phyloP scores from a whole-genome alignment of 805 yeast genomes.

The Yarrowia deformans region DNA sequence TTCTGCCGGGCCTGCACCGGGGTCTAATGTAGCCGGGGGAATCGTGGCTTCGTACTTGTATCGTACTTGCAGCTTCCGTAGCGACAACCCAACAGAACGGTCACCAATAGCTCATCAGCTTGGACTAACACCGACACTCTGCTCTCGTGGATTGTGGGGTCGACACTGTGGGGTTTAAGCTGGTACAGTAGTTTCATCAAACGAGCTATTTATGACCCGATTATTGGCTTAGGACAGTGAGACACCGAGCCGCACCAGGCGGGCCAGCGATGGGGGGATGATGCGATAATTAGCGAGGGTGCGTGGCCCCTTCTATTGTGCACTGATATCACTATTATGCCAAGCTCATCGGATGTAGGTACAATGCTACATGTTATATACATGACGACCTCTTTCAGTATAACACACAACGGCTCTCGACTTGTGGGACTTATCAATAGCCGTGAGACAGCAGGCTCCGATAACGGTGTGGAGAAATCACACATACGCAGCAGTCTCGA shows the following conservation, averaged over 20 bases:
- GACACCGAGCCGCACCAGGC: slow-evolving; percentile 12
- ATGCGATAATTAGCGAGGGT: neutral
- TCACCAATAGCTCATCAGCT: neutral
- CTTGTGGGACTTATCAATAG: neutral
- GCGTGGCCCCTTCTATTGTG: too few relatives aligned
- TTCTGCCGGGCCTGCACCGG: slow-evolving; percentile 1
- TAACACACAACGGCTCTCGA: neutral
- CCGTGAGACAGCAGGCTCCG: neutral
- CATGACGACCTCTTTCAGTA: too few relatives aligned
- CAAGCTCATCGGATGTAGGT: slow-evolving; percentile 7
- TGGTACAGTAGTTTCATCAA: neutral
- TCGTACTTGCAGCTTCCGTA: neutral
- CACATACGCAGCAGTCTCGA: neutral
- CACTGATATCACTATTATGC: neutral
- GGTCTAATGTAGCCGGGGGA: slow-evolving; percentile 21
- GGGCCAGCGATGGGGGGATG: neutral
- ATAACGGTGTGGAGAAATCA: slow-evolving; percentile 14
- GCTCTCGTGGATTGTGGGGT: slow-evolving; percentile 6
- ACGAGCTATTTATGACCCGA: slow-evolving; percentile 7
- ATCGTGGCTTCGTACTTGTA: neutral
- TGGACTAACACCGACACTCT: too few relatives aligned
- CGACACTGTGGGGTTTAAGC: slow-evolving; percentile 1
- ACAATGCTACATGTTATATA: neutral
- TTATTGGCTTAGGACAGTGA: neutral
- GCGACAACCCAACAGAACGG: slow-evolving; percentile 12